Conservation (phyloP, 148 eudicot genomes). For the Rhododendron kiyosumense region DNA sequence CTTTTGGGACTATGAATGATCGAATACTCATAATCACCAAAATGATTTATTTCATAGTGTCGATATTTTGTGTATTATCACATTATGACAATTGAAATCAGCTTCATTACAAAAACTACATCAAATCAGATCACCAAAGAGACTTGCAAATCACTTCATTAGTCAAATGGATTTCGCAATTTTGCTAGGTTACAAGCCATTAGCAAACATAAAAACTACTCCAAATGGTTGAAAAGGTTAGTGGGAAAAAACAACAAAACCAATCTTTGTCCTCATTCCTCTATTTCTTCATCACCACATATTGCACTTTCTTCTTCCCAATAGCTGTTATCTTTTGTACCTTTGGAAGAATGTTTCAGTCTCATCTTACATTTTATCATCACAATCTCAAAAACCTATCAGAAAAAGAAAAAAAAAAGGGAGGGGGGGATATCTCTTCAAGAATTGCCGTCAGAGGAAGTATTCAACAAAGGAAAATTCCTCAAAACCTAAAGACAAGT, state of each 20-base stretch:
- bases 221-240: no score
- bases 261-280: neutral
- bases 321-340: neutral
- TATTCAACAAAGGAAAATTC: no score
- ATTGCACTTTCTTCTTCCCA: neutral
- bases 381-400: neutral
- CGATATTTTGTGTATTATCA: neutral
- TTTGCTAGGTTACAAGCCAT: neutral
- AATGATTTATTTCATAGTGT: no score
- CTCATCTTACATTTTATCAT: neutral
- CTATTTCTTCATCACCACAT: neutral
- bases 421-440: no score
- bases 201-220: no score
- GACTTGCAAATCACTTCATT: neutral
- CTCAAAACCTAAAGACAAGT: no score
- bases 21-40: neutral
- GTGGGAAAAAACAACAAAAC: neutral
- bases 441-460: no score
- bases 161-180: neutral
- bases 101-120: neutral
- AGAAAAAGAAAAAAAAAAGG: no score
- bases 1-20: neutral
- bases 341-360: slow-evolving; percentile 17
- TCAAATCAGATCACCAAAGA: neutral
- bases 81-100: neutral